Percentiles rank a stretch among this genome's conserved stretches.
phyloP scores from a whole-genome alignment of 768 basidiomycete genomes.

The Podaxis carcinomalis region DNA sequence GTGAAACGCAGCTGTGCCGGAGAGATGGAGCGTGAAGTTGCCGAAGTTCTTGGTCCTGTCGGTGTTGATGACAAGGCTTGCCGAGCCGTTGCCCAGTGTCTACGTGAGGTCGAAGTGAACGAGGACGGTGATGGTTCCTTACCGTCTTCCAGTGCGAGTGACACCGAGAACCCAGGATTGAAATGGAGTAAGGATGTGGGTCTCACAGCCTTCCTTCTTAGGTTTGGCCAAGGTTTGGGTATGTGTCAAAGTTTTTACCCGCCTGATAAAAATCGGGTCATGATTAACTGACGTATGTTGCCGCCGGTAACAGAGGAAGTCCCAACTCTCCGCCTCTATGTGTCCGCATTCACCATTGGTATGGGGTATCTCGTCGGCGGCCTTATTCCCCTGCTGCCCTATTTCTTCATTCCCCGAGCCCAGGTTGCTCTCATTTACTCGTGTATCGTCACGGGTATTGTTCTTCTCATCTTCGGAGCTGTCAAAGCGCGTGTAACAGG shows the following conservation, averaged over 20 bases:
- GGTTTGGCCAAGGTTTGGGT: slow-evolving; percentile 94
- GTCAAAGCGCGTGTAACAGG: slow-evolving; percentile 88
- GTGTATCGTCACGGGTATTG: slow-evolving; percentile 74
- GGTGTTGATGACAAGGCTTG: slow-evolving; percentile 86
- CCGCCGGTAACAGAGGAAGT: slow-evolving; percentile 66
- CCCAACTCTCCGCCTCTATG: slow-evolving; percentile 76
- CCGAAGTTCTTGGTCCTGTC: slow-evolving; percentile 80
- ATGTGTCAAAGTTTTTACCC: slow-evolving; percentile 18
- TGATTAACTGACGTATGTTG: neutral
- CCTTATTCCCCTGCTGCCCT: slow-evolving; percentile 86
- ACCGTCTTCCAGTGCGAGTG: slow-evolving; percentile 22
- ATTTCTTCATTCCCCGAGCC: slow-evolving; percentile 81
- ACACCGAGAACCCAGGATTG: slow-evolving; percentile 54
- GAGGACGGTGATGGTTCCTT: slow-evolving; percentile 18
- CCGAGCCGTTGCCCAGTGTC: slow-evolving; percentile 68
- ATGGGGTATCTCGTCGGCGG: slow-evolving; percentile 93
- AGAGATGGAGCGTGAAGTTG: slow-evolving; percentile 95
- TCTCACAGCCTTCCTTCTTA: slow-evolving; percentile 88
- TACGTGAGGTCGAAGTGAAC: slow-evolving; percentile 64
- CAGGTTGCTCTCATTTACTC: slow-evolving; percentile 69
- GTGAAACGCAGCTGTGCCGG: slow-evolving; percentile 88
- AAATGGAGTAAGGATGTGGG: slow-evolving; percentile 79
- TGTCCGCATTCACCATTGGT: slow-evolving; percentile 93
- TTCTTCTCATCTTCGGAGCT: slow-evolving; percentile 86
- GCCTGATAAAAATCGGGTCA: neutral